Conservation (phyloP, 345 rosid genomes). For the Melastoma malabathricum region DNA sequence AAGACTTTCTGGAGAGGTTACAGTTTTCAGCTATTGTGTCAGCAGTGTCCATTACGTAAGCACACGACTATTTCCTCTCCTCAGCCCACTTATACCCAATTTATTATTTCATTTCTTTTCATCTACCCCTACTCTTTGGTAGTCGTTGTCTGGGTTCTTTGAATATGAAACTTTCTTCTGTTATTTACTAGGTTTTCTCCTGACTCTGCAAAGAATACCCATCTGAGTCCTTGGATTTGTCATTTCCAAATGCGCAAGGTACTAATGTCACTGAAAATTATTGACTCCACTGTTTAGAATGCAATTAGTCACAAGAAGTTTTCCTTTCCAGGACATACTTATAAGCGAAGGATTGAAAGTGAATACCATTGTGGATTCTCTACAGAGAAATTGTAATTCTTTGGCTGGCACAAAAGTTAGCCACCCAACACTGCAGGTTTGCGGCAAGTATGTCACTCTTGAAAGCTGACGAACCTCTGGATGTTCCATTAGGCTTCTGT, state of each 20-base stretch:
- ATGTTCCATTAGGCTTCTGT: too few relatives aligned
- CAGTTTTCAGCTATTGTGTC: constrained; percentile 60
- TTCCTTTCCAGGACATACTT: constrained; percentile 38
- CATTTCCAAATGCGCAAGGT: constrained; percentile 79
- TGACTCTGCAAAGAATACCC: constrained; percentile 11
- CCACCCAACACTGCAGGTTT: constrained; percentile 25
- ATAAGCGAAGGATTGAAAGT: constrained; percentile 39
- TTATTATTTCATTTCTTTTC: neutral
- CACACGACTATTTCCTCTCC: neutral
- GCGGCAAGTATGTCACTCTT: constrained; percentile 38
- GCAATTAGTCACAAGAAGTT: constrained; percentile 5
- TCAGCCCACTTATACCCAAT: neutral
- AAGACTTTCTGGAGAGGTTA: constrained; percentile 66
- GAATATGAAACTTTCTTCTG: constrained; percentile 7
- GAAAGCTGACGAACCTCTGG: neutral
- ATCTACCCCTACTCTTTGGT: neutral
- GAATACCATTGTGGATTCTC: constrained; percentile 31
- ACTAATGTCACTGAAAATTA: constrained; percentile 3
- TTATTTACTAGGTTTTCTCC: constrained; percentile 45
- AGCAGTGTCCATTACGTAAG: constrained; percentile 60
- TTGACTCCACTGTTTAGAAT: neutral
- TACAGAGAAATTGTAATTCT: constrained; percentile 25
- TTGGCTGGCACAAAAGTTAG: constrained; percentile 22
- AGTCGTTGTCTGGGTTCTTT: constrained; percentile 3
- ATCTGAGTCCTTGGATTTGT: constrained; percentile 68